These are phyloP conservation scores for Moniliophthora roreri DNA, from an alignment of 1,284 basidiomycete species.

Conservation along the genomic window DNA sequence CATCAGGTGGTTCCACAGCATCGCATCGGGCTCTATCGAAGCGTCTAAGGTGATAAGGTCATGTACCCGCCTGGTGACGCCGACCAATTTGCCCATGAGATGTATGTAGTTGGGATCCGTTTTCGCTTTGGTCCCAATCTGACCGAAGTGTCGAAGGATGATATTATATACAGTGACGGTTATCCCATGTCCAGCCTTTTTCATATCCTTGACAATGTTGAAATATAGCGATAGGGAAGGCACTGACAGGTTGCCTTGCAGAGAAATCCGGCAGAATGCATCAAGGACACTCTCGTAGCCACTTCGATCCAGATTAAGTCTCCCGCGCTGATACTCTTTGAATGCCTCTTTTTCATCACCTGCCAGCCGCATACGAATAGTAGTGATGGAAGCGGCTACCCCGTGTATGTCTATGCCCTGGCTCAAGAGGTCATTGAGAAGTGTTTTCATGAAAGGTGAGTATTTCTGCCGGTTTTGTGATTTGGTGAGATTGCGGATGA, in stretches of 20 bases:
- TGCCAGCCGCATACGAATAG: slow-evolving; percentile 59
- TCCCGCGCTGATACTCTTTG: slow-evolving; percentile 53
- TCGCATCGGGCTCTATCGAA: slow-evolving; percentile 69
- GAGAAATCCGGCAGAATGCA: slow-evolving; percentile 59
- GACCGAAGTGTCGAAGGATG: slow-evolving; percentile 59
- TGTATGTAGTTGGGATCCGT: slow-evolving; percentile 17
- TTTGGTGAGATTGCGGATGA: slow-evolving; percentile 54
- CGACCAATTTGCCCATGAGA: slow-evolving; percentile 37
- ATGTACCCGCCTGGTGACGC: slow-evolving; percentile 69
- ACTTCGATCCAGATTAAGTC: slow-evolving; percentile 47
- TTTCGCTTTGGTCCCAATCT: slow-evolving; percentile 34
- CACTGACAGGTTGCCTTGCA: slow-evolving; percentile 36
- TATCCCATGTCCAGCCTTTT: slow-evolving; percentile 56
- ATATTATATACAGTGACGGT: slow-evolving; percentile 69
- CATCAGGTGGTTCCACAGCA: slow-evolving; percentile 88
- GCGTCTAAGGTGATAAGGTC: slow-evolving; percentile 79
- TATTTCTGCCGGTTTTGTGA: slow-evolving; percentile 45
- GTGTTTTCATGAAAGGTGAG: slow-evolving; percentile 42
- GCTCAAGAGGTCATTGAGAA: slow-evolving; percentile 58
- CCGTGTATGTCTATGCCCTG: slow-evolving; percentile 36
- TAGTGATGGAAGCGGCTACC: slow-evolving; percentile 49
- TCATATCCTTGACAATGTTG: slow-evolving; percentile 85
- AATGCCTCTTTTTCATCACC: slow-evolving; percentile 58
- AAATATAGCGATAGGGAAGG: slow-evolving; percentile 71
- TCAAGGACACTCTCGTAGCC: slow-evolving; percentile 64